Base-by-base conservation (phyloP, 768 basidiomycete species). In the Royoungia palumana region DNA sequence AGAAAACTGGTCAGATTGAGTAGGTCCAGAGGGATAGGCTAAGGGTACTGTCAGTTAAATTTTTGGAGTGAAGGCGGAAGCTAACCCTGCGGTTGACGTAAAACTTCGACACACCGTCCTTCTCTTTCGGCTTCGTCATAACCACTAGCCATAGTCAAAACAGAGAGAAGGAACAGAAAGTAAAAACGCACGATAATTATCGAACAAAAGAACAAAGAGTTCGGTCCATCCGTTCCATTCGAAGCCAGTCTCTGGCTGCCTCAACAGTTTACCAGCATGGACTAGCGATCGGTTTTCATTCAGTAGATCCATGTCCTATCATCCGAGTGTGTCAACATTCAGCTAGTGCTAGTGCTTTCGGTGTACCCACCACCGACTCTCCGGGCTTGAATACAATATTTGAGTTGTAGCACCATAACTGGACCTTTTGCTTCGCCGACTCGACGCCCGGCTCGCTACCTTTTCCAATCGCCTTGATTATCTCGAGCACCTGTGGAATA, bases 11-110 rank as follows among this genome's bases (percentile, higher is more conserved):
- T 86, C 22, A 94, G 76, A 6, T 87, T 88, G 12, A 98, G 74
- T 5, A 99, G 75, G 59, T 96, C 94, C 51, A 99, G 72, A 16
- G 95, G 94, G 37, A 98, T 90, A 0, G 95, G 94, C 91, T 95
- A 55, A 17, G 16, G 7, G 14, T 11, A 35, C 30, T 45, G 12
- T 51, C 14, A 30, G 56, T 44, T 16, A 34, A 16, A 12, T 11
- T 17, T n/a, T 17, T 4, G 24, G 9, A 35, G 19, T 11, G 14
- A 25, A 20, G 19, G 7, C 13, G 19, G 32, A 39, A 12, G 17
- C 83, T 58, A 62, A 90, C 93, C 58, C 89, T 74, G 60, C 87
- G 79, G 63, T 86, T 87, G 54, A 94, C 87, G 43, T 84, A 76
- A 59, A 89, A 94, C 63, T 84, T 88, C 0, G 76, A 82, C 12